Evolutionary conservation across 2,329 filamentous ascomycete species (phyloP).

Genomic region (Fusarium udum): DNA sequence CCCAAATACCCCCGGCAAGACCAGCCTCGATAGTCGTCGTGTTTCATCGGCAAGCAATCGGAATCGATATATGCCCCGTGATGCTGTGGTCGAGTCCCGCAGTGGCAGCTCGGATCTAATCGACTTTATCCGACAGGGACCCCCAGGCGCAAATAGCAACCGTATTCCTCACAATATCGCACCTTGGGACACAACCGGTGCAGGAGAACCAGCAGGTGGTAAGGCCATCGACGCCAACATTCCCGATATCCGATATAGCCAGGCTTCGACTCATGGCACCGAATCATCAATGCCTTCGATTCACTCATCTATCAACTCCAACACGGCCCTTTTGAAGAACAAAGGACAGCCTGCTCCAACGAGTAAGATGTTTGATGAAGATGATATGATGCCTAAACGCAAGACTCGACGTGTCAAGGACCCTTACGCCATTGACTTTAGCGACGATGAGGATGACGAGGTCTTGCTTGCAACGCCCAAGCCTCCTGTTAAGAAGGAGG

Average conservation of each 20-base stretch:
- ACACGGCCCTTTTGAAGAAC: slow-evolving; percentile 71
- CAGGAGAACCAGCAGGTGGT: slow-evolving; percentile 70
- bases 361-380: slow-evolving; percentile 57
- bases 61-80: slow-evolving; percentile 74
- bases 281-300: slow-evolving; percentile 65
- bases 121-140: slow-evolving; percentile 92
- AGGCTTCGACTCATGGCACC: slow-evolving; percentile 65
- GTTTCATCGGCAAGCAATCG: slow-evolving; percentile 54
- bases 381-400: slow-evolving; percentile 70
- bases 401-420: slow-evolving; percentile 84
- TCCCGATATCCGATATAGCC: slow-evolving; percentile 65
- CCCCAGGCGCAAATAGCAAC: slow-evolving; percentile 67
- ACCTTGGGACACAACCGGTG: slow-evolving; percentile 86
- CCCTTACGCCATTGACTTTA: slow-evolving; percentile 91
- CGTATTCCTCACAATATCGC: slow-evolving; percentile 85
- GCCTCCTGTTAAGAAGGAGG: slow-evolving; percentile 60
- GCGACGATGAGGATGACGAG: slow-evolving; percentile 68
- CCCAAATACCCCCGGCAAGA: slow-evolving; percentile 47
- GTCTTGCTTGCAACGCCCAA: slow-evolving; percentile 52
- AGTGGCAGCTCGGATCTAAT: slow-evolving; percentile 87
- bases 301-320: slow-evolving; percentile 77
- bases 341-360: slow-evolving; percentile 46
- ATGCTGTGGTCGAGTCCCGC: slow-evolving; percentile 69
- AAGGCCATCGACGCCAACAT: slow-evolving; percentile 66
- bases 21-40: slow-evolving; percentile 53